A percentile compares a stretch with the other conserved stretches of the same genome.
phyloP scores from a whole-genome alignment of 2,329 filamentous ascomycete species.

The Fusarium musae region DNA sequence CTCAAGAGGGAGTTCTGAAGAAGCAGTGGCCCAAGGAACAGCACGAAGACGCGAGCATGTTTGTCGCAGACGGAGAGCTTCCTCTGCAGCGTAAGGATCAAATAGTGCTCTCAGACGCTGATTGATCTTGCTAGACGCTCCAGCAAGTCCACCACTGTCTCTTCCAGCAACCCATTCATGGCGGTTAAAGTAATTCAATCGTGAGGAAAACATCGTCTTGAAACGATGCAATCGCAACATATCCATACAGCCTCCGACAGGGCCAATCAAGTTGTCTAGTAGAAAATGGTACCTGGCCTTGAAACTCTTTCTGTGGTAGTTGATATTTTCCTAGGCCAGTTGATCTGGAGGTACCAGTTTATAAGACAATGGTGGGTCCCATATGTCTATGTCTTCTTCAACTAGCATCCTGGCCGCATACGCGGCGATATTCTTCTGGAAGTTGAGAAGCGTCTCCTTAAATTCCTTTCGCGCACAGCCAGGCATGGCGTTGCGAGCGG shows the following conservation, averaged over 20 bases:
- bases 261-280: constrained; percentile 8
- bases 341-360: not conserved
- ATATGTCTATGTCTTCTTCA: not conserved
- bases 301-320: not conserved
- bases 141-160: not conserved
- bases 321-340: constrained; percentile 2
- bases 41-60: not conserved
- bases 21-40: constrained; percentile 1
- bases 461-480: not conserved
- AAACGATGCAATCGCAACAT: constrained; percentile 30
- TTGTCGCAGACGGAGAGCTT: not conserved
- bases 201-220: not conserved
- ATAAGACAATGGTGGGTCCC: not conserved
- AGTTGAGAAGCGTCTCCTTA: not conserved
- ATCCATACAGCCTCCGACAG: constrained; percentile 8
- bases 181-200: not conserved
- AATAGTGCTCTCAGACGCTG: not conserved
- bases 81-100: not conserved
- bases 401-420: not conserved
- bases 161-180: not conserved
- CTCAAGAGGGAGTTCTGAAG: not conserved
- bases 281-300: constrained; percentile 1
- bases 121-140: not conserved
- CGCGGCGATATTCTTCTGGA: not conserved
- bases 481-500: not conserved